Conservation (phyloP, 352 stramenopile species). For the Ophiocytium majus region DNA sequence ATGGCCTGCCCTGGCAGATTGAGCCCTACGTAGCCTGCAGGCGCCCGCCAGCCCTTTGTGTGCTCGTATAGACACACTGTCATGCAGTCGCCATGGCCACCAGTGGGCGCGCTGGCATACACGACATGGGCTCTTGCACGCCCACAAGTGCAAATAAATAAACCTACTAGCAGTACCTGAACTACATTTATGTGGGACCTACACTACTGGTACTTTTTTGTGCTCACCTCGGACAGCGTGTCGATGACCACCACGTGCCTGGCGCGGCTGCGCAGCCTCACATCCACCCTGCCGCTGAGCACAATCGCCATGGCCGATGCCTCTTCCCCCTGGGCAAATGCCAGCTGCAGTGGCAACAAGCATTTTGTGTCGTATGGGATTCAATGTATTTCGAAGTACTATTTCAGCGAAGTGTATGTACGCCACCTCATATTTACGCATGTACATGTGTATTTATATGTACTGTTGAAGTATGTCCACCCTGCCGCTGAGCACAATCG, state of each 20-base stretch:
- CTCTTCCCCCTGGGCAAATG: not conserved
- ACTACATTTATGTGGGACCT: too few relatives aligned
- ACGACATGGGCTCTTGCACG: too few relatives aligned
- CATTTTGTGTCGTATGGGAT: not conserved
- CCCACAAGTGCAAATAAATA: too few relatives aligned
- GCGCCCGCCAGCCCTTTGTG: too few relatives aligned
- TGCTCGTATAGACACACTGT: too few relatives aligned
- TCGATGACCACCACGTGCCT: not conserved
- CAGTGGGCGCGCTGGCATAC: too few relatives aligned
- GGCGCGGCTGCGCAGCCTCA: not conserved
- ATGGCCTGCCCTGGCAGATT: too few relatives aligned
- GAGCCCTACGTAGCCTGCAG: too few relatives aligned
- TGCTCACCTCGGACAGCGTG: not conserved
- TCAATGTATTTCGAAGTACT: too few relatives aligned
- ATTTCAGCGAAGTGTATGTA: not conserved
- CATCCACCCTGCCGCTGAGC: conserved; percentile 11
- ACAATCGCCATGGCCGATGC: not conserved
- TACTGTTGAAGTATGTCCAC: not conserved
- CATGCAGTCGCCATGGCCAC: too few relatives aligned
- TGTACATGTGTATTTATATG: not conserved
- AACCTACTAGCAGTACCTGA: too few relatives aligned
- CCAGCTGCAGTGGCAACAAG: not conserved
- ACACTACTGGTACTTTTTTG: too few relatives aligned
- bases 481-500: not conserved
- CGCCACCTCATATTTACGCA: not conserved